Percentiles rank a stretch among this genome's conserved stretches.
Conservation (phyloP, 2,329 filamentous ascomycete species). For the Microdochium paspali region DNA sequence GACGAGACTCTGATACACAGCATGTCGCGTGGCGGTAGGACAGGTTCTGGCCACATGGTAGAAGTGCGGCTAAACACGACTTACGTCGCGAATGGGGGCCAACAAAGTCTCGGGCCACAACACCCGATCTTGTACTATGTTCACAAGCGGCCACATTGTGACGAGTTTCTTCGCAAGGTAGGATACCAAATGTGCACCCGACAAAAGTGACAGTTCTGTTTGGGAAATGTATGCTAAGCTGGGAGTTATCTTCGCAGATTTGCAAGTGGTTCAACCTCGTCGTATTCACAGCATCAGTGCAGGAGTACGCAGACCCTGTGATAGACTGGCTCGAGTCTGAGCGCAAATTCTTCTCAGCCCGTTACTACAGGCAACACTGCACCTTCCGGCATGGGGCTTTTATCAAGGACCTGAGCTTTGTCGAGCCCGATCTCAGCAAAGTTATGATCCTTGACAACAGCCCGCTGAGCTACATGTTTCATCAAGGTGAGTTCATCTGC, state of each 20-base stretch:
- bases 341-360: slow-evolving; percentile 86
- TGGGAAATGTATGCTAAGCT: neutral
- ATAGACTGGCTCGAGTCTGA: slow-evolving; percentile 98
- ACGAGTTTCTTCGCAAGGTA: slow-evolving; percentile 86
- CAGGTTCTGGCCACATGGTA: slow-evolving; percentile 97
- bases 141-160: slow-evolving; percentile 92
- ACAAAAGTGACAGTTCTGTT: neutral
- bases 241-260: slow-evolving; percentile 42
- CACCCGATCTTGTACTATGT: slow-evolving; percentile 98
- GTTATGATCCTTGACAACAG: slow-evolving; percentile 99
- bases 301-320: slow-evolving; percentile 96
- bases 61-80: slow-evolving; percentile 82
- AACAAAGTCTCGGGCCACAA: slow-evolving; percentile 65
- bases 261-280: slow-evolving; percentile 98
- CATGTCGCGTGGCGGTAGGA: slow-evolving; percentile 90
- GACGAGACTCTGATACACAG: slow-evolving; percentile 98
- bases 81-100: slow-evolving; percentile 56
- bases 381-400: slow-evolving; percentile 92
- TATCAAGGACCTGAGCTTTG: slow-evolving; percentile 93
- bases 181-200: slow-evolving; percentile 11
- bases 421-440: slow-evolving; percentile 93
- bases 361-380: slow-evolving; percentile 96
- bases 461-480: slow-evolving; percentile 95
- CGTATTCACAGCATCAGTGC: slow-evolving; percentile 92
- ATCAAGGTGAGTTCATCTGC: slow-evolving; percentile 62